A percentile compares a stretch with the other conserved stretches of the same genome.
Evolutionary conservation across 768 basidiomycete species (phyloP).

Genomic region (Mrakia hoshinonis): DNA sequence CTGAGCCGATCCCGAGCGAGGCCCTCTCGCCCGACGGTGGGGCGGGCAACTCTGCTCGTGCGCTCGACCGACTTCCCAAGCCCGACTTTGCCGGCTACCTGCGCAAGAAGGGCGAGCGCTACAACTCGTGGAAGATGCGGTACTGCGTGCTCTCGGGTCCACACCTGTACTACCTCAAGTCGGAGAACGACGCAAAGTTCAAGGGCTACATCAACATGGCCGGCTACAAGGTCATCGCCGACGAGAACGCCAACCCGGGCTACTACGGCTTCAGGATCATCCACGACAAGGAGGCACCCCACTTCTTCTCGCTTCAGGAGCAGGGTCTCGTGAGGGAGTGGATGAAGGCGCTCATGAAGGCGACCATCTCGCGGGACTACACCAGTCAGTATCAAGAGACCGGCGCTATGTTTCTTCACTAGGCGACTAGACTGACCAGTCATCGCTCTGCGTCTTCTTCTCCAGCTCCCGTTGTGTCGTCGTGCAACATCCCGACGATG

Average conservation of each 20-base stretch:
- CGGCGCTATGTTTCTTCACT: not conserved
- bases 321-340: slow-evolving; percentile 78
- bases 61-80: slow-evolving; percentile 80
- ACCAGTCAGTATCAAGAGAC: slow-evolving; percentile 52
- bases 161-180: slow-evolving; percentile 78
- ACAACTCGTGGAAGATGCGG: slow-evolving; percentile 82
- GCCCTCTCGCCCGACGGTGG: slow-evolving; percentile 7
- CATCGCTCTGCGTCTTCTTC: not conserved
- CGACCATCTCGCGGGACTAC: slow-evolving; percentile 90
- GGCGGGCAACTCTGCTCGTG: slow-evolving; percentile 44
- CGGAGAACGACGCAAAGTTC: slow-evolving; percentile 73
- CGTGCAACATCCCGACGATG: slow-evolving; percentile 93
- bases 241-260: slow-evolving; percentile 84
- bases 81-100: slow-evolving; percentile 89
- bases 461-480: slow-evolving; percentile 84
- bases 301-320: slow-evolving; percentile 87
- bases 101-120: slow-evolving; percentile 88
- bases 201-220: slow-evolving; percentile 90
- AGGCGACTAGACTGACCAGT: not conserved
- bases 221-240: slow-evolving; percentile 86
- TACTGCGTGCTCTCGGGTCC: slow-evolving; percentile 89
- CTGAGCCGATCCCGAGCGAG: slow-evolving; percentile 14
- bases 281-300: slow-evolving; percentile 75
- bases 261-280: slow-evolving; percentile 91
- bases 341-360: slow-evolving; percentile 99